Base-by-base conservation (phyloP, 805 yeast species). In the Schwanniomyces occidentalis region DNA sequence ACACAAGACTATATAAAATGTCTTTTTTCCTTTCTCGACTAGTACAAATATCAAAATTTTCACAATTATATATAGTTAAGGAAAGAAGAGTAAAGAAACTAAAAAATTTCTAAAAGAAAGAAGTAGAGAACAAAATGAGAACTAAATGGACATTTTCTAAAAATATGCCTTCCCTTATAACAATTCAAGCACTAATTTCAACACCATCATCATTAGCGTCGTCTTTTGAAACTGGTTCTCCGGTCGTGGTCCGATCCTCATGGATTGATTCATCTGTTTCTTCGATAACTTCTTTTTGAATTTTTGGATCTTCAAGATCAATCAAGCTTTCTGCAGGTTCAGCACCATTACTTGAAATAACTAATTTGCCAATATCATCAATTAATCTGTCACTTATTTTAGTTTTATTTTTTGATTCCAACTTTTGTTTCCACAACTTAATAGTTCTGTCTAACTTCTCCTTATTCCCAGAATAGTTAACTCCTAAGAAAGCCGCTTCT, bases 401-500 rank as follows among this genome's bases (percentile, higher is more conserved):
- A 1, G 56, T 54, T 48, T 84, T 80, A 24, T 82, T 85, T 24
- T 65, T 59, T 9, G 61, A 51, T 2, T 34, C 52, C 39, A 91
- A 69, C 27, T 69, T 57, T 10, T 68, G 58, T 60, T 85, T 85
- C 98, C 99, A 91, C 38, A 64, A 56, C 8, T 65, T 63, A 22
- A 86, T 76, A 15, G 75, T 58, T 16, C 63, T 57, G 19, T 65
- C 56, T 17, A 80, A 57, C 38, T 70, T 72, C 8, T 67, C 70
- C 15, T 48, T 35, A 15, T 52, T 45, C 15, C 51, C 49, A 26
- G 80, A 79, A 54, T 88, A 93, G 23, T 93, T 82, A 30, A 74
- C 69, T 23, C 85, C 85, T 45, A 93, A 75, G 42, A 93, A 56
- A 2, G 96, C 76, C 20, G 96, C 96, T 61, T 93, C 99, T 1